Conservation (phyloP, 2,329 filamentous ascomycete species). For the Diaporthe sp. region DNA sequence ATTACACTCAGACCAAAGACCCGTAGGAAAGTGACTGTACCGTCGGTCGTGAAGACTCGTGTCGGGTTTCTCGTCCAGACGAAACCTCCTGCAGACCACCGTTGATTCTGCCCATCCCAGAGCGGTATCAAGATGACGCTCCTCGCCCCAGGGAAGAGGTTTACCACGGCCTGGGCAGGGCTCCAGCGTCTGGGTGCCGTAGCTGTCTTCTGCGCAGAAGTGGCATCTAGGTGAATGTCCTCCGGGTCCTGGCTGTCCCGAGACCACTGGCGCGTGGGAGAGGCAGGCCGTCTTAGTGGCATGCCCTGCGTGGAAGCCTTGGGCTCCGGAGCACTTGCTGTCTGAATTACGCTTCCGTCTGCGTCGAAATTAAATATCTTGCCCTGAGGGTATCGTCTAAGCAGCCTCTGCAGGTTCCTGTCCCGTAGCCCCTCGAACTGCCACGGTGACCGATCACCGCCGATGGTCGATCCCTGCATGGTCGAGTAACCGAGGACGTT, state of each 20-base stretch:
- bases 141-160: conserved; percentile 54
- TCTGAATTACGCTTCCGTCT: conserved; percentile 42
- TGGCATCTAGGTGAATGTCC: conserved; percentile 10
- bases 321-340: conserved; percentile 40
- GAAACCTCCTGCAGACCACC: conserved; percentile 62
- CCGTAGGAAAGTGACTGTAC: conserved; percentile 61
- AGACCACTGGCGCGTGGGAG: conserved; percentile 8
- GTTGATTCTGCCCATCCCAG: conserved; percentile 52
- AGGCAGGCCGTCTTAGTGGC: conserved; percentile 7
- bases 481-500: conserved; percentile 53
- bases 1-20: conserved; percentile 66
- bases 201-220: neutral
- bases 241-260: conserved; percentile 15
- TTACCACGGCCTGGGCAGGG: conserved; percentile 43
- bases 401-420: conserved; percentile 50
- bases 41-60: conserved; percentile 55
- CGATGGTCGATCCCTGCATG: conserved; percentile 45
- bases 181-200: neutral
- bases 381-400: conserved; percentile 57
- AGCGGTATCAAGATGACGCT: conserved; percentile 60
- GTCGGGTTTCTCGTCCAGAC: conserved; percentile 57
- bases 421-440: conserved; percentile 46
- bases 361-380: conserved; percentile 57
- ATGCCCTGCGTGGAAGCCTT: neutral
- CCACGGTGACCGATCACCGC: conserved; percentile 39